These are phyloP conservation scores for Cutaneotrichosporon sp. DNA, from an alignment of 1,284 basidiomycete genomes.

Conservation along the genomic window DNA sequence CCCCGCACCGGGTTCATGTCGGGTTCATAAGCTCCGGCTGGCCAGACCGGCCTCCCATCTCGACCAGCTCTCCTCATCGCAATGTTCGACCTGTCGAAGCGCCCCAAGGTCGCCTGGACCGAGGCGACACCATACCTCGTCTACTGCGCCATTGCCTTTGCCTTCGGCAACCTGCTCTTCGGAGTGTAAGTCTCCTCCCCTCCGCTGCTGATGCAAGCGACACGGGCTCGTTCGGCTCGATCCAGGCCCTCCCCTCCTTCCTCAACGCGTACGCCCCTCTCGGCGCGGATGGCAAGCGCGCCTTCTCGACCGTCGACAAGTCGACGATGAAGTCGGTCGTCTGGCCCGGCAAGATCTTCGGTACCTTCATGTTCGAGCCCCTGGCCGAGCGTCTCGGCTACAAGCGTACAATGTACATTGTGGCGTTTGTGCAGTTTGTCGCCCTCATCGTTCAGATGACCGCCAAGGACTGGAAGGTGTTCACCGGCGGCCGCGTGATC, in stretches of 20 bases:
- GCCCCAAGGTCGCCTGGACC: constrained; percentile 13
- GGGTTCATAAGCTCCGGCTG: too few species aligned
- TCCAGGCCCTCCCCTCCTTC: constrained; percentile 30
- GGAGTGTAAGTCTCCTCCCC: constrained; percentile 23
- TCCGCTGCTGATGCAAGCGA: constrained; percentile 19
- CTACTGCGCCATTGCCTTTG: constrained; percentile 22
- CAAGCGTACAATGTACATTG: constrained; percentile 19
- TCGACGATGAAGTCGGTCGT: constrained; percentile 28
- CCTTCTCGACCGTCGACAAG: constrained; percentile 21
- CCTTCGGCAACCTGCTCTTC: constrained; percentile 27
- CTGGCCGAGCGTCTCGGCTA: constrained; percentile 24
- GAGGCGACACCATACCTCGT: constrained; percentile 25
- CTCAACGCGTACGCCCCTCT: constrained; percentile 20
- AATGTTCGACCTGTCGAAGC: too few species aligned
- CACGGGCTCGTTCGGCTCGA: constrained; percentile 26
- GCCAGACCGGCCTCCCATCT: too few species aligned
- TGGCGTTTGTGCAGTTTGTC: constrained; percentile 21
- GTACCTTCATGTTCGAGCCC: constrained; percentile 25
- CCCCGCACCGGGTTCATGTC: too few species aligned
- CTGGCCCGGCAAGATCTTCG: constrained; percentile 21
- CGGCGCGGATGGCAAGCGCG: constrained; percentile 11
- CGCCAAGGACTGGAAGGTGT: constrained; percentile 21
- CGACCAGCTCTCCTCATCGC: too few species aligned
- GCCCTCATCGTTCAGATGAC: constrained; percentile 28
- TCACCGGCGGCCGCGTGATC: constrained; percentile 29